Evolutionary conservation across 257 asterid species (phyloP), one percentile per base, ranked within the genome.

Genomic region (Forsythia viridissima): DNA sequence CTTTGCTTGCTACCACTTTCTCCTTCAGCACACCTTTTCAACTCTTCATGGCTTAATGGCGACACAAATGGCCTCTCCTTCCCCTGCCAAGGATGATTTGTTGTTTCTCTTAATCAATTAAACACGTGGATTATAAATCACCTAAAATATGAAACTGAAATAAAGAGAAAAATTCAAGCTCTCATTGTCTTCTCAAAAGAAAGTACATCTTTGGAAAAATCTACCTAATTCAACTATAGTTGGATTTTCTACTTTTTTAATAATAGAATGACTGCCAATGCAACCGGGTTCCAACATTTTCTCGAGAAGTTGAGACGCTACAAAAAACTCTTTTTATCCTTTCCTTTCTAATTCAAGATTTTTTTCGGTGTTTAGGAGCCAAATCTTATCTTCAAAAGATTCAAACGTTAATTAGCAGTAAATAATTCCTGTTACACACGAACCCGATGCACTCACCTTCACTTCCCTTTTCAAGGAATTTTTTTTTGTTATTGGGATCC

Each of bases 21-120:
- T 81, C 74, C 87, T 37, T 77, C 82, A 37, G 66, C 74, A 37
- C 38, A 13, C 70, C 57, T 75, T 37, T 79, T 80, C 38, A 73
- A 48, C 51, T 52, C 76, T 76, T 77, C 82, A 12, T 84, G 46
- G 13, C 77, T 72, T 5, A 71, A n/a, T 10, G 89, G 86, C 52
- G 88, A 88, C 18, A 73, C 72, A 82, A 77, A 83, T 51, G 83
- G 85, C 51, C 55, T 79, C 74, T 82, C 85, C 39, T 90, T 89
- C 73, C 83, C 96, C 94, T 94, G 84, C 83, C 72, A 77, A 24
- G 70, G 70, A 63, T 63, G 39, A 63, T 8, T 2, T 63, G 16
- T 24, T 8, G 15, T 24, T 63, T 16, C 70, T 63, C 15, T 63
- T 63, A 24, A 24, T 39, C 40, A 63, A 3, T 34, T 63, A 24